phyloP scores from a whole-genome alignment of 2,329 filamentous ascomycete genomes.

The Neofusicoccum parvum region DNA sequence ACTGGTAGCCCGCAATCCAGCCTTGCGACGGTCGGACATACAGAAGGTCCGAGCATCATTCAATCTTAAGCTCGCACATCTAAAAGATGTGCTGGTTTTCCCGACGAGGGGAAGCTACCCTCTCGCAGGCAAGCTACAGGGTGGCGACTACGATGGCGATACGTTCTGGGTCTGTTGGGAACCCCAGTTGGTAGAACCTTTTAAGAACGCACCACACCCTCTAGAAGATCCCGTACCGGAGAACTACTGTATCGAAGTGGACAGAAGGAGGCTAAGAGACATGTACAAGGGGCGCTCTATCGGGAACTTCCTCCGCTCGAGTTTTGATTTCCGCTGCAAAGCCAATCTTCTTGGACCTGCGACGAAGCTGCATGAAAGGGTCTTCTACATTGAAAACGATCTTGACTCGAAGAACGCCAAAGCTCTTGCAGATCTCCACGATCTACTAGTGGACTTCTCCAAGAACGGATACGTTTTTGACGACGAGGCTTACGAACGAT shows the following conservation, averaged over 20 bases:
- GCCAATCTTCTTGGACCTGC: constrained; percentile 63
- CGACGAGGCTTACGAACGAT: constrained; percentile 46
- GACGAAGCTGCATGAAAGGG: constrained; percentile 65
- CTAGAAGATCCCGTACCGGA: constrained; percentile 48
- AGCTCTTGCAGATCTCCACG: constrained; percentile 44
- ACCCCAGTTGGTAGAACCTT: constrained; percentile 63
- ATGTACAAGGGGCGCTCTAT: constrained; percentile 40
- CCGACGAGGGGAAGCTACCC: constrained; percentile 62
- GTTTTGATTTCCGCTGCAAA: constrained; percentile 62
- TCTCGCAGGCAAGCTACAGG: constrained; percentile 71
- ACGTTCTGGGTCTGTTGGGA: constrained; percentile 80
- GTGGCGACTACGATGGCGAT: constrained; percentile 82
- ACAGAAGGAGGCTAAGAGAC: constrained; percentile 50
- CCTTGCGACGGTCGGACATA: constrained; percentile 71
- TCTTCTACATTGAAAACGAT: constrained; percentile 56
- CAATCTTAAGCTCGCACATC: constrained; percentile 61
- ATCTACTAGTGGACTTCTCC: constrained; percentile 48
- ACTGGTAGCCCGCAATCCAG: constrained; percentile 69
- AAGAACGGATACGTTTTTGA: constrained; percentile 54
- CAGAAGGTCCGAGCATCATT: constrained; percentile 60
- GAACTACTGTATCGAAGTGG: constrained; percentile 54
- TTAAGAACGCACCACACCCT: constrained; percentile 61
- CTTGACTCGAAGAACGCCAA: constrained; percentile 31
- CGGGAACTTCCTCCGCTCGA: constrained; percentile 53
- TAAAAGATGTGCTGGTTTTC: constrained; percentile 83